These are phyloP conservation scores for Vigna radiata DNA, from an alignment of 306 rosid species.

Conservation along the genomic window DNA sequence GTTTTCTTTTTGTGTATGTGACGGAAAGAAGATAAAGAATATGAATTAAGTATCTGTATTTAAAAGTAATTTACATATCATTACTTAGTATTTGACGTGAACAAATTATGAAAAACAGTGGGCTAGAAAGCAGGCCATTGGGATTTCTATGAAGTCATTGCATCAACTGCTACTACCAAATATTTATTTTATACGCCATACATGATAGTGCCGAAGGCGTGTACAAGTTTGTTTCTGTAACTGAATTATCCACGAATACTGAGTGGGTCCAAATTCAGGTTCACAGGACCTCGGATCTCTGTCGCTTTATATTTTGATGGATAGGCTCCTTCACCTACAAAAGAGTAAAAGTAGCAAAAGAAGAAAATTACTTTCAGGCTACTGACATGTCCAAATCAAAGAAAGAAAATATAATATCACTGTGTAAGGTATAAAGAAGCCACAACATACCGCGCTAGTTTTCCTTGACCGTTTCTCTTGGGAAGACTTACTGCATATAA, in stretches of 20 bases:
- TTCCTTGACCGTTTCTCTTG: slow-evolving; percentile 84
- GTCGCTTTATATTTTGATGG: slow-evolving; percentile 81
- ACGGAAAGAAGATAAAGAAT: neutral
- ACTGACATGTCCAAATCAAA: slow-evolving; percentile 21
- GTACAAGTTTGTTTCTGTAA: slow-evolving; percentile 6
- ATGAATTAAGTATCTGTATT: neutral
- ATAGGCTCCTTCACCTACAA: slow-evolving; percentile 93
- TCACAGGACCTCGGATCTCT: slow-evolving; percentile 67
- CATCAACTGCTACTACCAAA: neutral
- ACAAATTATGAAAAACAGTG: slow-evolving; percentile 17
- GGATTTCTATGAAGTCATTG: neutral
- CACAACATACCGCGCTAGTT: slow-evolving; percentile 77
- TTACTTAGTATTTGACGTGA: neutral
- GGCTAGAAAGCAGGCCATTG: neutral
- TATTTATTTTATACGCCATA: slow-evolving; percentile 19
- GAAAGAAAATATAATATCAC: slow-evolving; percentile 5
- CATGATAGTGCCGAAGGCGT: slow-evolving; percentile 6
- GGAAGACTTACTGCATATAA: slow-evolving; percentile 58
- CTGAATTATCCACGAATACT: slow-evolving; percentile 26
- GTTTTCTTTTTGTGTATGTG: too few relatives aligned
- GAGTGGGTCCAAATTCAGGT: slow-evolving; percentile 19
- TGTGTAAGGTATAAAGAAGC: slow-evolving; percentile 32
- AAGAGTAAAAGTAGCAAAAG: slow-evolving; percentile 4
- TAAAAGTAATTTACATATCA: neutral
- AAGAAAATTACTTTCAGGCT: slow-evolving; percentile 11